Evolutionary conservation across 2,329 filamentous ascomycete species (phyloP).

Genomic region (Exutisphaerella laricina): DNA sequence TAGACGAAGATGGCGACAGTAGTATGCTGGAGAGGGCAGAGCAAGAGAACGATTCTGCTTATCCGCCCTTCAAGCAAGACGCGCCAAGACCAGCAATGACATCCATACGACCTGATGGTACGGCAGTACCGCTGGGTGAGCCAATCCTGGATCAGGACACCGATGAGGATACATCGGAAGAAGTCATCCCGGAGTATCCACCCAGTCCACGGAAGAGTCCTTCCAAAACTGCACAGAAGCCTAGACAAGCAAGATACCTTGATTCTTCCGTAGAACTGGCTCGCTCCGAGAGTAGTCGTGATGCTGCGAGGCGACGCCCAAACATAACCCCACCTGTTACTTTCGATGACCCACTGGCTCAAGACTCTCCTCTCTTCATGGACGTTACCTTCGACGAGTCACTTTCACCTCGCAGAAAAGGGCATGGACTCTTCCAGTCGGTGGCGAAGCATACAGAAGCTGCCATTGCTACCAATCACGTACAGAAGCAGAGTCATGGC

Average conservation of each 20-base stretch:
- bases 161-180: slow-evolving; percentile 17
- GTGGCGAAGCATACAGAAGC: slow-evolving; percentile 5
- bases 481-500: slow-evolving; percentile 16
- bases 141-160: slow-evolving; percentile 28
- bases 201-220: slow-evolving; percentile 34
- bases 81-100: slow-evolving; percentile 29
- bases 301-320: slow-evolving; percentile 17
- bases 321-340: slow-evolving; percentile 27
- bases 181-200: slow-evolving; percentile 32
- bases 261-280: slow-evolving; percentile 1
- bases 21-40: slow-evolving; percentile 32
- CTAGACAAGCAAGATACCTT: slow-evolving; percentile 2
- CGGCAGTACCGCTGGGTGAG: slow-evolving; percentile 29
- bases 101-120: slow-evolving; percentile 28
- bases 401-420: slow-evolving; percentile 24
- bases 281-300: slow-evolving; percentile 25
- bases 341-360: slow-evolving; percentile 22
- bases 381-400: slow-evolving; percentile 14
- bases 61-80: slow-evolving; percentile 36
- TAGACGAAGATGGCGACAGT: slow-evolving; percentile 30
- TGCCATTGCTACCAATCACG: slow-evolving; percentile 15
- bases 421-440: slow-evolving; percentile 14
- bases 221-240: slow-evolving; percentile 26
- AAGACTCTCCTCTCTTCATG: slow-evolving; percentile 22
- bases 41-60: slow-evolving; percentile 47